phyloP scores from a whole-genome alignment of 257 asterid species.

The Mitragyna speciosa region DNA sequence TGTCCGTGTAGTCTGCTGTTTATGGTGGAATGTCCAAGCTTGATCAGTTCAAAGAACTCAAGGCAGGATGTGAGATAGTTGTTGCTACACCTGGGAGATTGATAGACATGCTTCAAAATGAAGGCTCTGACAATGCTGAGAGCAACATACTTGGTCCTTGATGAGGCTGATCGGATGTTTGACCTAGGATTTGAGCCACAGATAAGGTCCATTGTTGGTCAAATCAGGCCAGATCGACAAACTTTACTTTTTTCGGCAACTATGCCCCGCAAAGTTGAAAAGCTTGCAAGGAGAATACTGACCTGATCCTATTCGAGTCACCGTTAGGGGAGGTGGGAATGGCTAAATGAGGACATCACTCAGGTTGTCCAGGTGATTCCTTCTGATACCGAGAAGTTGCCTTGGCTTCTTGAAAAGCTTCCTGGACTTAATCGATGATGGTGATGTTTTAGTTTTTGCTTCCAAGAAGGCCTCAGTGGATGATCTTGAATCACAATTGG shows the following conservation, averaged over 20 bases:
- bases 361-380: conserved; percentile 80
- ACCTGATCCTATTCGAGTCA: conserved; percentile 92
- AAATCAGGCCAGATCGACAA: conserved; percentile 96
- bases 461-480: conserved; percentile 91
- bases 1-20: conserved; percentile 90
- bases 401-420: conserved; percentile 93
- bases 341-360: conserved; percentile 97
- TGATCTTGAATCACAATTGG: conserved; percentile 75
- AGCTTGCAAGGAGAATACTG: conserved; percentile 92
- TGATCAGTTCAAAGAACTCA: conserved; percentile 93
- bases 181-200: conserved; percentile 99
- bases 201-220: conserved; percentile 93
- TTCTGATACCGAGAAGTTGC: conserved; percentile 77
- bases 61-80: conserved; percentile 96
- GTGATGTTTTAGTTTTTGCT: conserved; percentile 93
- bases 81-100: conserved; percentile 98
- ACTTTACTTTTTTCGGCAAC: conserved; percentile 96
- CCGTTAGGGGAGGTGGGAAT: conserved; percentile 98
- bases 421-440: conserved; percentile 85
- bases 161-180: conserved; percentile 98
- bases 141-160: conserved; percentile 90
- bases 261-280: conserved; percentile 94
- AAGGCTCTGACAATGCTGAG: conserved; percentile 85
- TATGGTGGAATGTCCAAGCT: conserved; percentile 99
- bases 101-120: conserved; percentile 94